Percentiles rank a stretch among this genome's conserved stretches.
Conservation (phyloP, 2,329 filamentous ascomycete species). For the Cladosporium sp. region DNA sequence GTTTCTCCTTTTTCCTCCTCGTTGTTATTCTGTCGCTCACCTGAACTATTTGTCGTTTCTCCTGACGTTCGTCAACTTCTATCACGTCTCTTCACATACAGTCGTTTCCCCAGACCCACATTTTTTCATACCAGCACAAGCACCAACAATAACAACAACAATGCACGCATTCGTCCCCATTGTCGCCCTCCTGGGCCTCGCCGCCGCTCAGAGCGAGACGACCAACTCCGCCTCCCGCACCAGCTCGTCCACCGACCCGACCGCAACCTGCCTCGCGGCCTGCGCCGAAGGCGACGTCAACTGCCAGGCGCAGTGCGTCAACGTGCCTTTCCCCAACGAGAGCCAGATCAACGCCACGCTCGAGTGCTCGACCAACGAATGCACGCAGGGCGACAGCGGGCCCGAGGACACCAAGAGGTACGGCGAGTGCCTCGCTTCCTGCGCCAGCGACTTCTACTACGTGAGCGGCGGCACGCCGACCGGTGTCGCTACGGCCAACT, state of each 20-base stretch:
- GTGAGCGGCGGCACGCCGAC: slow-evolving; percentile 1
- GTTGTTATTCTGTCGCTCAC: too few species aligned
- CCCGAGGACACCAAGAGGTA: slow-evolving; percentile 43
- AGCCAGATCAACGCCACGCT: slow-evolving; percentile 48
- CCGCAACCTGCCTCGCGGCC: slow-evolving; percentile 30
- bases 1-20: too few species aligned
- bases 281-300: slow-evolving; percentile 44
- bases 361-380: slow-evolving; percentile 46
- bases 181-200: slow-evolving; percentile 41
- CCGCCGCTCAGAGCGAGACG: slow-evolving; percentile 34
- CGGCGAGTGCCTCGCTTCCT: slow-evolving; percentile 45
- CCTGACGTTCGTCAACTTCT: background rate
- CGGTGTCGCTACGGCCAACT: slow-evolving; percentile 23
- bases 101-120: slow-evolving; percentile 1
- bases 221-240: slow-evolving; percentile 17
- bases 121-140: slow-evolving; percentile 5
- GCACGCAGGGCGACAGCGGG: slow-evolving; percentile 50
- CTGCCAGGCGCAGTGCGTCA: slow-evolving; percentile 50
- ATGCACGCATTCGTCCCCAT: slow-evolving; percentile 45
- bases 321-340: slow-evolving; percentile 50
- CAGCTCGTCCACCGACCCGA: slow-evolving; percentile 1
- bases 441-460: slow-evolving; percentile 26
- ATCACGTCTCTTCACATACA: background rate
- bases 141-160: slow-evolving; percentile 25
- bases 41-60: too few species aligned